phyloP scores from a whole-genome alignment of 805 yeast species.

The Komagataella populi region DNA sequence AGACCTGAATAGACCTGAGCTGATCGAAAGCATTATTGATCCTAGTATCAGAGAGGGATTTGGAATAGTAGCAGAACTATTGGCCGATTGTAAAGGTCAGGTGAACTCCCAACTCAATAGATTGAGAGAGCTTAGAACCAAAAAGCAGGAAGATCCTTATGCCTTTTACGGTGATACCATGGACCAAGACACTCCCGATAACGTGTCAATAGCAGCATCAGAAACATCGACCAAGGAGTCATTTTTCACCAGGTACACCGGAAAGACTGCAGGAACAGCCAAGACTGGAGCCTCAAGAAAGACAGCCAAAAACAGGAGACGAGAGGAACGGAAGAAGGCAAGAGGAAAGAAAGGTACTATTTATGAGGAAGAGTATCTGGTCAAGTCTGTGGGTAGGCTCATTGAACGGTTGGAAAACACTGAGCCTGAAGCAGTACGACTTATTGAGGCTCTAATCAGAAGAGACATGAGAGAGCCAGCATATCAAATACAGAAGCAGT shows the following conservation, averaged over 20 bases:
- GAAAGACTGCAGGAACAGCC: conserved; percentile 92
- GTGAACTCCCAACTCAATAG: conserved; percentile 71
- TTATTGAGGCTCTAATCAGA: conserved; percentile 68
- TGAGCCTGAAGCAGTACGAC: conserved; percentile 54
- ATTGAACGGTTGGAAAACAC: conserved; percentile 70
- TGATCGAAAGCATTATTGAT: conserved; percentile 50
- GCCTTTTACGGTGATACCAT: conserved; percentile 65
- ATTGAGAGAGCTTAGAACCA: conserved; percentile 70
- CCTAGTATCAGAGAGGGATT: conserved; percentile 77
- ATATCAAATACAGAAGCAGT: conserved; percentile 57
- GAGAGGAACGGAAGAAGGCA: conserved; percentile 93
- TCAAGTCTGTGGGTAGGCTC: conserved; percentile 78
- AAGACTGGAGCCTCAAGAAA: conserved; percentile 91
- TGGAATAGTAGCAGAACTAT: conserved; percentile 71
- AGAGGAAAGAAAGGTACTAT: conserved; percentile 97
- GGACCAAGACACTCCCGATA: conserved; percentile 70
- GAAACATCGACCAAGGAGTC: conserved; percentile 90
- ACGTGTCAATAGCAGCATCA: conserved; percentile 88
- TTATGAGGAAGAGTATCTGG: conserved; percentile 91
- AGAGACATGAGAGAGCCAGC: conserved; percentile 71
- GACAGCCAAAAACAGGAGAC: conserved; percentile 82
- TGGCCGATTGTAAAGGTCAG: conserved; percentile 91
- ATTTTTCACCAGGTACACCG: conserved; percentile 90
- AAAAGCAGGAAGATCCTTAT: conserved; percentile 76
- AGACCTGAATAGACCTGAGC: conserved; percentile 25